Evolutionary conservation across 257 asterid species (phyloP), one percentile per base, ranked within the genome.

Genomic region (Lycium barbarum): DNA sequence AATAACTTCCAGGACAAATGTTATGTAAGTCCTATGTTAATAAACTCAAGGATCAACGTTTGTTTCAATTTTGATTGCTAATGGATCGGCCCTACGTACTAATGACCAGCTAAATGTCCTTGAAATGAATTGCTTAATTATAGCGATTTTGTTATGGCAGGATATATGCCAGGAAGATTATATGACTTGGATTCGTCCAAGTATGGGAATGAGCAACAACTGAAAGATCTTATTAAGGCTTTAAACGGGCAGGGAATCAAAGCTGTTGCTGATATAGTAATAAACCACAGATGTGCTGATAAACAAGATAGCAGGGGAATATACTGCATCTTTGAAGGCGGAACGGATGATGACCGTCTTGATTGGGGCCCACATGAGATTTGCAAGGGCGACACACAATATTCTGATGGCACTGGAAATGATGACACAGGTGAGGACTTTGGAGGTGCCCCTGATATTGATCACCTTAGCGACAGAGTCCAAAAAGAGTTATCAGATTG

Each of bases 341-440:
- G 99, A 47, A 94, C 98, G 0, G 35, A 93, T 9, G 99, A 93
- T 79, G 90, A 63, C 17, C 96, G 94, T 53, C 96, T 96, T n/a
- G 98, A 96, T 80, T 96, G 99, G 99, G 97, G 96, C 0, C 94
- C 99, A 0, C 84, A 90, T 3, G 84, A 86, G 84, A 96, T 96
- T 38, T 94, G 97, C 92, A 78, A 66, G 13, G 91, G 90, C 78
- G 99, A 96, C 72, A 36, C 80, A 6, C 59, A 89, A 43, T 96
- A 85, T 76, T 88, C 92, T 35, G 97, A 91, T 15, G 98, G 98
- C 54, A 92, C 91, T 1, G 98, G 99, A 33, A 93, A 95, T 71
- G 92, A 17, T 1, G 99, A 95, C 35, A 86, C 98, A 0, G 96
- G 99, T 3, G 90, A 22, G 0, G 90, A 47, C 57, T 91, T 68